A percentile compares a stretch with the other conserved stretches of the same genome.
Conservation (phyloP, 2,329 filamentous ascomycete species). For the Pseudopithomyces maydicus region DNA sequence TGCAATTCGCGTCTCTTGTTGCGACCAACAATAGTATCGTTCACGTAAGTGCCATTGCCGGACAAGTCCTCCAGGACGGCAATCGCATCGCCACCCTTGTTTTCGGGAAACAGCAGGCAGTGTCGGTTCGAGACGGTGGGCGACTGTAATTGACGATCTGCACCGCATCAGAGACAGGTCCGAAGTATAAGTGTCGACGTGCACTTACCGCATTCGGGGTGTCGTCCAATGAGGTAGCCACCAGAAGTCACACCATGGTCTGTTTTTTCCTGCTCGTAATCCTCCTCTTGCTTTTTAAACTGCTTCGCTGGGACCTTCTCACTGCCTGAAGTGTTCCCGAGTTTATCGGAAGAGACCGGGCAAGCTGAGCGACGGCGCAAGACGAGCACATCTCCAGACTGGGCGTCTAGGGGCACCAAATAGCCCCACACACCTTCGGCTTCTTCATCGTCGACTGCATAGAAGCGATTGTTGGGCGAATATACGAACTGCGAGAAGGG, state of each 20-base stretch:
- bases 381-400: conserved; percentile 72
- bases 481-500: conserved; percentile 81
- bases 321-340: conserved; percentile 44
- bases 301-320: conserved; percentile 56
- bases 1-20: conserved; percentile 89
- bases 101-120: conserved; percentile 70
- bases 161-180: conserved; percentile 31
- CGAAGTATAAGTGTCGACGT: not conserved
- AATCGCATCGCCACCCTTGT: conserved; percentile 60
- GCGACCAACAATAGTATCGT: conserved; percentile 85
- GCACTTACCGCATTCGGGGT: conserved; percentile 86
- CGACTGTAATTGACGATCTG: conserved; percentile 74
- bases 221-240: conserved; percentile 89
- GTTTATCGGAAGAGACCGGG: conserved; percentile 57
- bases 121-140: conserved; percentile 87
- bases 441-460: conserved; percentile 84
- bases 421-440: conserved; percentile 95
- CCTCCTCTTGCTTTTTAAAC: conserved; percentile 66
- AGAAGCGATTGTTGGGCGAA: conserved; percentile 71
- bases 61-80: conserved; percentile 92
- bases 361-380: conserved; percentile 76
- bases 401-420: conserved; percentile 77
- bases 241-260: conserved; percentile 66
- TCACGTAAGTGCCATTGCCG: conserved; percentile 95
- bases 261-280: conserved; percentile 59